phyloP scores from a whole-genome alignment of 1,139 yeast genomes.

The Trichomonascaceae sp. region DNA sequence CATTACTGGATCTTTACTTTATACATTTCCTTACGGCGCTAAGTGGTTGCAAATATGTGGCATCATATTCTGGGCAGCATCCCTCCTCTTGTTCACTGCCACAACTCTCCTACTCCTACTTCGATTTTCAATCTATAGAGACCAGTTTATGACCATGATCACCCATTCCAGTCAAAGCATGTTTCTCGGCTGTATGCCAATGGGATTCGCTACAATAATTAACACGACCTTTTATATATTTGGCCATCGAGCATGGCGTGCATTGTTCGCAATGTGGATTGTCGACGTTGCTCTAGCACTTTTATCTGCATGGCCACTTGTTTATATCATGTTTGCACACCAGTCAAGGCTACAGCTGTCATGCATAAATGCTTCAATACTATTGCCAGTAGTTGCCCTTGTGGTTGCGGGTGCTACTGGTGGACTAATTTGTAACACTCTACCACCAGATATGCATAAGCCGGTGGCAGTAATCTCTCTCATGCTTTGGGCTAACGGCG shows the following conservation, averaged over 20 bases:
- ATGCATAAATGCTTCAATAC: constrained; percentile 38
- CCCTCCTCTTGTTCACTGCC: constrained; percentile 43
- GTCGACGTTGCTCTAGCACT: constrained; percentile 48
- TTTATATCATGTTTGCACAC: constrained; percentile 40
- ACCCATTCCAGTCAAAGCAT: constrained; percentile 46
- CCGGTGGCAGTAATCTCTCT: constrained; percentile 50
- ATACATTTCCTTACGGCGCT: constrained; percentile 58
- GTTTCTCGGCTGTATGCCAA: constrained; percentile 70
- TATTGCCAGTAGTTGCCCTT: constrained; percentile 69
- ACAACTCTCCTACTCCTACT: constrained; percentile 37
- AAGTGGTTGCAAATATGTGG: constrained; percentile 57
- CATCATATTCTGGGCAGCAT: constrained; percentile 50
- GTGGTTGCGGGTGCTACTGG: constrained; percentile 72
- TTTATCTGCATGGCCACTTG: constrained; percentile 50
- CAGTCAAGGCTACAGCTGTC: constrained; percentile 33
- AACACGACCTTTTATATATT: constrained; percentile 43
- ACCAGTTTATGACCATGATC: constrained; percentile 35
- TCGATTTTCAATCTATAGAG: constrained; percentile 37
- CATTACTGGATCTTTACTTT: constrained; percentile 54
- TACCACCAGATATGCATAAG: constrained; percentile 43
- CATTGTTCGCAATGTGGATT: constrained; percentile 62
- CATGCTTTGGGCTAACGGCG: constrained; percentile 64
- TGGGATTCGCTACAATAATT: constrained; percentile 67
- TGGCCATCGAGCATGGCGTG: constrained; percentile 26
- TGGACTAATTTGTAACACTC: constrained; percentile 42